phyloP scores from a whole-genome alignment of 2,329 filamentous ascomycete genomes.

The Trichoderma afroharzianum region DNA sequence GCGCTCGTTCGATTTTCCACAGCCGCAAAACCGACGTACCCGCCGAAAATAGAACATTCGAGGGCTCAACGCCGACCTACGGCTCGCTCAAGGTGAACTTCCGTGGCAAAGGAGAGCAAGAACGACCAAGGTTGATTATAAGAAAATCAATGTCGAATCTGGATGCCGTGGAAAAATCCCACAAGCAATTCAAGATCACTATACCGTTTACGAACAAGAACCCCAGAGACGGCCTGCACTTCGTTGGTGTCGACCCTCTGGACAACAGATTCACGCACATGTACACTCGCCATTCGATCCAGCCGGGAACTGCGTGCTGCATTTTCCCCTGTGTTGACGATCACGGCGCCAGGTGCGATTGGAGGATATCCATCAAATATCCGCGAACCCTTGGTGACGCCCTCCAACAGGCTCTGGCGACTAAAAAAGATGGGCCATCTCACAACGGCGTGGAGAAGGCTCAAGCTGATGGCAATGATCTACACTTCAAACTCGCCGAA shows the following conservation, averaged over 20 bases:
- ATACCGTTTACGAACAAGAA: slow-evolving; percentile 76
- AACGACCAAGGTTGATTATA: slow-evolving; percentile 42
- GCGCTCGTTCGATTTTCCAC: slow-evolving; percentile 52
- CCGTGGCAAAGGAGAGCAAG: slow-evolving; percentile 37
- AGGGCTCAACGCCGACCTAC: slow-evolving; percentile 55
- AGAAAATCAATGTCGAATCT: slow-evolving; percentile 39
- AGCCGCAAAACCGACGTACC: slow-evolving; percentile 51
- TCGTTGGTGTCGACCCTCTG: slow-evolving; percentile 76
- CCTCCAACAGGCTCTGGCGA: slow-evolving; percentile 47
- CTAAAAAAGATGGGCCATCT: slow-evolving; percentile 35
- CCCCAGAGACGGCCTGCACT: slow-evolving; percentile 84
- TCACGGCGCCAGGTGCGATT: slow-evolving; percentile 72
- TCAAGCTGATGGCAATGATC: slow-evolving; percentile 41
- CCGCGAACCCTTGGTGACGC: slow-evolving; percentile 83
- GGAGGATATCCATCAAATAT: slow-evolving; percentile 84
- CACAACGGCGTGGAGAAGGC: slow-evolving; percentile 34
- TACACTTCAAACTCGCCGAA: slow-evolving; percentile 52
- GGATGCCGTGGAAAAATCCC: slow-evolving; percentile 36
- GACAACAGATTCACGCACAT: slow-evolving; percentile 86
- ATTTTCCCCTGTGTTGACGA: slow-evolving; percentile 95
- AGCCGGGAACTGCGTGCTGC: slow-evolving; percentile 75
- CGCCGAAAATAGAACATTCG: slow-evolving; percentile 51
- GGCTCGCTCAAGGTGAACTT: slow-evolving; percentile 48
- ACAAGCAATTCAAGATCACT: slow-evolving; percentile 47
- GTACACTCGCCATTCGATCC: slow-evolving; percentile 78